These are phyloP conservation scores for Lomentospora prolificans DNA, from an alignment of 2,329 filamentous ascomycete genomes.

Conservation along the genomic window DNA sequence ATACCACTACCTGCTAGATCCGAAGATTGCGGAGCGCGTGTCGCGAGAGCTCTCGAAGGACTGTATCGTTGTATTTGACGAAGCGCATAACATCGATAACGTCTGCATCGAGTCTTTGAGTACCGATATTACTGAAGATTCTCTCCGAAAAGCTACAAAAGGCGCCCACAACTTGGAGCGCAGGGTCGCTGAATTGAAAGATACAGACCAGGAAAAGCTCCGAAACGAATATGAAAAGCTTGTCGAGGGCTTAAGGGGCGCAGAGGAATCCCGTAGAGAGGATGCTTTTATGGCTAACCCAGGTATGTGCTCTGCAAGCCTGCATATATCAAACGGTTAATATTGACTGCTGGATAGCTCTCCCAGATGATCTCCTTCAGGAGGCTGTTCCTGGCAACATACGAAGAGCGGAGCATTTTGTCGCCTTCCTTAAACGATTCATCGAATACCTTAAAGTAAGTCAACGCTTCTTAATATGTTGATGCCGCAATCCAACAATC, in stretches of 20 bases:
- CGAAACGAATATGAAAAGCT: conserved; percentile 94
- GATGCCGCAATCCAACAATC: too few species aligned
- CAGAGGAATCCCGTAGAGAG: conserved; percentile 82
- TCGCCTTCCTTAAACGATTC: conserved; percentile 88
- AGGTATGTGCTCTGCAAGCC: conserved; percentile 22
- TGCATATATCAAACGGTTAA: background rate
- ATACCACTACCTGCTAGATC: conserved; percentile 94
- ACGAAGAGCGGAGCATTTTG: conserved; percentile 87
- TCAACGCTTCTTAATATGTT: too few species aligned
- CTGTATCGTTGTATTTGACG: conserved; percentile 96
- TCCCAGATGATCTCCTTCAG: conserved; percentile 88
- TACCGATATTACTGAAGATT: conserved; percentile 94
- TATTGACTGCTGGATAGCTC: conserved; percentile 36
- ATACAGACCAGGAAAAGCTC: conserved; percentile 87
- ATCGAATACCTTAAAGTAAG: conserved; percentile 83
- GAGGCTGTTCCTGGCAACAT: conserved; percentile 97
- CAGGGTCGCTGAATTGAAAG: conserved; percentile 89
- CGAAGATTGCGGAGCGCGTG: conserved; percentile 92
- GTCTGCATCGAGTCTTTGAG: conserved; percentile 97
- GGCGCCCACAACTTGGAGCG: conserved; percentile 85
- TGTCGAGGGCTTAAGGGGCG: conserved; percentile 80
- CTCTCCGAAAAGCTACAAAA: conserved; percentile 77
- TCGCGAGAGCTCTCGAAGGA: conserved; percentile 95
- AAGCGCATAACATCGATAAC: conserved; percentile 99
- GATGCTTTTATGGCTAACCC: conserved; percentile 97